phyloP scores from a whole-genome alignment of 139 green algal species.

The Limnomonas spitsbergensis region DNA sequence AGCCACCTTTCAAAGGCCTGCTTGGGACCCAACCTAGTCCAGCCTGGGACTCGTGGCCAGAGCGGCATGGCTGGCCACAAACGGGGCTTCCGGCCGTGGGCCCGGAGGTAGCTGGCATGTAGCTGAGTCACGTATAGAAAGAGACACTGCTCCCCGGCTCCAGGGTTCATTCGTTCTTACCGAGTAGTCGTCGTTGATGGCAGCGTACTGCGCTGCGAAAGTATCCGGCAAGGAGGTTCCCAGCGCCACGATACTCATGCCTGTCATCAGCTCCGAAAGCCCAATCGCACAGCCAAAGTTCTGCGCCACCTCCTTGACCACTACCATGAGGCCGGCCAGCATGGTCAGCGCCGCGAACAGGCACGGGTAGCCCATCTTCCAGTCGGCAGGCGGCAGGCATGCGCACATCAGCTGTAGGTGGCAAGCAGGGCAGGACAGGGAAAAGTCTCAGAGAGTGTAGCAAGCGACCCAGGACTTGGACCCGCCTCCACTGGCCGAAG shows the following conservation, averaged over 20 bases:
- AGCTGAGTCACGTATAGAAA: too few species aligned
- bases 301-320: slow-evolving; percentile 30
- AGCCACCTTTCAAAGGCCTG: too few species aligned
- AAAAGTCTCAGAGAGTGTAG: not conserved
- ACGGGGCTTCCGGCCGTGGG: too few species aligned
- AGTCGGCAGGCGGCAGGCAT: slow-evolving; percentile 15
- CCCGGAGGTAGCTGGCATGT: too few species aligned
- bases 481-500: too few species aligned
- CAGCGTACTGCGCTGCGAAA: slow-evolving; percentile 31
- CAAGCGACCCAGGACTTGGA: not conserved
- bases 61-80: too few species aligned
- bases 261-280: slow-evolving; percentile 22
- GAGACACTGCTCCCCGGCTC: too few species aligned
- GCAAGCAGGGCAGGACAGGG: not conserved
- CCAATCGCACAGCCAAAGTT: slow-evolving; percentile 28
- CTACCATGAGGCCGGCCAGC: slow-evolving; percentile 21
- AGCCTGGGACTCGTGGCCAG: too few species aligned
- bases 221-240: slow-evolving; percentile 46
- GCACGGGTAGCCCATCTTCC: slow-evolving; percentile 28
- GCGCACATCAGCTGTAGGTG: slow-evolving; percentile 6
- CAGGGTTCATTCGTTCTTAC: not conserved
- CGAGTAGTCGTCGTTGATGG: slow-evolving; percentile 14
- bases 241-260: slow-evolving; percentile 15
- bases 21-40: too few species aligned
- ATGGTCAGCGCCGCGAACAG: slow-evolving; percentile 12